These are phyloP conservation scores for Magnaporthiopsis poae DNA, from an alignment of 2,329 filamentous ascomycete genomes.

Conservation along the genomic window DNA sequence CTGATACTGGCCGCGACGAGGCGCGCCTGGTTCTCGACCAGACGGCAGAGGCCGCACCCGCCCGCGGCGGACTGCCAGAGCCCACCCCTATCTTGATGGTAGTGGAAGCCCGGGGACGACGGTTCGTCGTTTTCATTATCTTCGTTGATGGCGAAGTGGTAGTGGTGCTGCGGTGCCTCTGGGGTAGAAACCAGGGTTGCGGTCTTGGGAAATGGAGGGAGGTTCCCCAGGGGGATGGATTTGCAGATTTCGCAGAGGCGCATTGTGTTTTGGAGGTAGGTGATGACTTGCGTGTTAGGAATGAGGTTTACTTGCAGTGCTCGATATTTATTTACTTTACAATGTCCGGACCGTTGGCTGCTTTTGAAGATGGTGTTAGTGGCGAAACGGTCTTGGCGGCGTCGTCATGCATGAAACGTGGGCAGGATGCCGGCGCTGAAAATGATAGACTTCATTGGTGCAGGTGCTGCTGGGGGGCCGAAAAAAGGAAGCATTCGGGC, in stretches of 20 bases:
- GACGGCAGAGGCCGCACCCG: slow-evolving; percentile 7
- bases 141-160: not conserved
- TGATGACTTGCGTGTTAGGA: not conserved
- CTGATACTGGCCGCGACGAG: not conserved
- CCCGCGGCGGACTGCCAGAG: slow-evolving; percentile 6
- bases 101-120: slow-evolving; percentile 1
- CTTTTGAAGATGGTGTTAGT: not conserved
- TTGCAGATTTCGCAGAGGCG: slow-evolving; percentile 3
- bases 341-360: not conserved
- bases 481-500: not conserved
- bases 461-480: too few species aligned
- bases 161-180: not conserved
- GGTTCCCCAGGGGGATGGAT: slow-evolving; percentile 1
- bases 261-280: not conserved
- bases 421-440: not conserved
- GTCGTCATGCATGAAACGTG: not conserved
- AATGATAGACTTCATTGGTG: not conserved
- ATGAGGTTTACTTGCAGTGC: not conserved
- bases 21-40: slow-evolving; percentile 1
- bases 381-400: not conserved
- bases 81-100: slow-evolving; percentile 4
- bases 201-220: not conserved
- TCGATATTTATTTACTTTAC: not conserved
- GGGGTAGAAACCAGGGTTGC: not conserved
- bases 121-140: not conserved